Evolutionary conservation across 1,284 basidiomycete species (phyloP).

Genomic region (Puccinia coronata): DNA sequence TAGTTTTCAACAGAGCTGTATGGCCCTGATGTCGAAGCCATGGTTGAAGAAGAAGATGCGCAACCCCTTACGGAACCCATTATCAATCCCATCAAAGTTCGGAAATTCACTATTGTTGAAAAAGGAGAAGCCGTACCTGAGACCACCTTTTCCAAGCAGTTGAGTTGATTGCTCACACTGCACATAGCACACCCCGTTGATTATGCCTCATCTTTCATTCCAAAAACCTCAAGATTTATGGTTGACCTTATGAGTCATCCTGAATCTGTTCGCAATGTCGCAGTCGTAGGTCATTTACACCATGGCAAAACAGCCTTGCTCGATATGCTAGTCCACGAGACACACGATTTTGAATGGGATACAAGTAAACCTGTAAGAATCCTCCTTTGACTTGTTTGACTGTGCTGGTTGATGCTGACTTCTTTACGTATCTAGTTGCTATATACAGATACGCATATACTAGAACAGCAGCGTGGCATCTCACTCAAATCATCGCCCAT

Average conservation of each 20-base stretch:
- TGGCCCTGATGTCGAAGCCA: constrained; percentile 58
- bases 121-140: constrained; percentile 84
- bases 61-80: constrained; percentile 95
- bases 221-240: constrained; percentile 69
- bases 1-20: constrained; percentile 55
- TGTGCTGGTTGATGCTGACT: constrained; percentile 52
- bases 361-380: constrained; percentile 74
- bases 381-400: constrained; percentile 52
- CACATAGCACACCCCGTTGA: not conserved
- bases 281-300: constrained; percentile 90
- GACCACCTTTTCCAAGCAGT: constrained; percentile 92
- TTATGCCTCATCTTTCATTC: not conserved
- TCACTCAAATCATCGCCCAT: constrained; percentile 97
- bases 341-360: constrained; percentile 91
- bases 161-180: constrained; percentile 56
- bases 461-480: constrained; percentile 83
- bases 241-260: constrained; percentile 88
- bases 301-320: constrained; percentile 96
- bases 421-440: constrained; percentile 65
- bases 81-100: constrained; percentile 87
- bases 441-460: constrained; percentile 91
- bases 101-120: constrained; percentile 74
- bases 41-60: constrained; percentile 95
- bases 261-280: constrained; percentile 92
- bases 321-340: constrained; percentile 96